Percentiles rank a stretch among this genome's conserved stretches.
Conservation (phyloP, 257 asterid species). For the Solanum etuberosum region DNA sequence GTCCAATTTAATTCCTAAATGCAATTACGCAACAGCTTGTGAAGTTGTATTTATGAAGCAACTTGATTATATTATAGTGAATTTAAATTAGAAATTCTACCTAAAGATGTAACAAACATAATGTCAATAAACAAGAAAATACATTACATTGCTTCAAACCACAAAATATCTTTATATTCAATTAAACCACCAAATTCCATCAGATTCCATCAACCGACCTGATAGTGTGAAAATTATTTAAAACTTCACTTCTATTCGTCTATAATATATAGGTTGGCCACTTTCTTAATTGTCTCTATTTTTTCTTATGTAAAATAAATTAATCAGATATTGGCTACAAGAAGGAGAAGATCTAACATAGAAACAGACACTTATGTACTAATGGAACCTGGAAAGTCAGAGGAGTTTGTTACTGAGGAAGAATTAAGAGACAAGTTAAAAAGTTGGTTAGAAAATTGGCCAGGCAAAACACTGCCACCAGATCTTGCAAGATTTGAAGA, state of each 20-base stretch:
- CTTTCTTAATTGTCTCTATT: background rate
- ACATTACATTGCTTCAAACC: background rate
- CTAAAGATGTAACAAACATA: background rate
- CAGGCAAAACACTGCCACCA: slow-evolving; percentile 34
- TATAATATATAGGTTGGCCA: background rate
- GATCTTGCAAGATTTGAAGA: slow-evolving; percentile 62
- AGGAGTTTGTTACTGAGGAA: slow-evolving; percentile 68
- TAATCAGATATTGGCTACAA: slow-evolving; percentile 27
- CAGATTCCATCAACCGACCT: background rate
- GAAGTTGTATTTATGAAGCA: background rate
- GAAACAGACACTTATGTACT: slow-evolving; percentile 53
- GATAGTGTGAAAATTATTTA: background rate
- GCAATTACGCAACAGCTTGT: background rate
- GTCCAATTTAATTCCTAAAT: background rate
- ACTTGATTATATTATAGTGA: background rate
- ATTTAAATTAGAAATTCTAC: background rate
- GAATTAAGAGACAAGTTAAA: slow-evolving; percentile 42
- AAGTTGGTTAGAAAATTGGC: slow-evolving; percentile 66
- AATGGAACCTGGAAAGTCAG: slow-evolving; percentile 66
- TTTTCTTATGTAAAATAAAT: background rate
- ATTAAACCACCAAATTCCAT: background rate
- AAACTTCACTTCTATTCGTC: background rate
- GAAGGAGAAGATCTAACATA: slow-evolving; percentile 66
- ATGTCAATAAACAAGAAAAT: background rate
- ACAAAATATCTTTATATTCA: background rate